Evolutionary conservation across 2,329 filamentous ascomycete species (phyloP), one percentile per base, ranked within the genome.

Genomic region (Aspergillus luchuensis): DNA sequence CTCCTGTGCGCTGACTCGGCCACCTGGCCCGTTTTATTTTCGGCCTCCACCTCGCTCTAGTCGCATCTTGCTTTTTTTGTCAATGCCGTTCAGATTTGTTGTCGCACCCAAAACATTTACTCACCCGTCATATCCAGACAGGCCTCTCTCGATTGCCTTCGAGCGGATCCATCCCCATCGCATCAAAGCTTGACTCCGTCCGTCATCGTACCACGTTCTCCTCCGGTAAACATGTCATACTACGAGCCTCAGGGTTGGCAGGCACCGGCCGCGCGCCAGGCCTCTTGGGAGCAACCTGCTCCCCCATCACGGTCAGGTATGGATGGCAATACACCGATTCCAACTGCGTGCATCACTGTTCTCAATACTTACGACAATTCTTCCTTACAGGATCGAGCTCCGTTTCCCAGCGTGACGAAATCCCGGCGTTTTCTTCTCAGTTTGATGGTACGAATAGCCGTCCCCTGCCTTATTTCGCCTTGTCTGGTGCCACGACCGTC

Each of bases 381-480:
- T 60, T 10, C 55, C 30, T 21, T 53, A 55, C 15, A 91, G 90
- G 90, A 78, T 87, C 90, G 64, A 92, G 85, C 77, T 92, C 90
- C 60, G 88, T 89, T 54, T 87, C 87, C 66, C 85, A 88, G 57
- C 86, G 87, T 70, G 91, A 94, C 67, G 91, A 96, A 63, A 84
- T 86, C 60, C 81, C 84, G 72, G 92, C 92, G 61, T 97, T 96
- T 76, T 87, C 87, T 68, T 89, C 90, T 75, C 92, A 97, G 79
- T 89, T 96, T 77, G 92, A 96, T 81, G 91, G 91, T 95, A 89
- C 76, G 89, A 8, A 41, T 7, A 41, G 23, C 15, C 33, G 19
- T 15, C 17, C 30, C 36, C 8, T 53, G 38, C 10, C 2, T 11
- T 39, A 23, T 15, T 41, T 23, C 19, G 17, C 13, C 41, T 45